Evolutionary conservation across 2,329 filamentous ascomycete genomes (phyloP), one percentile per base, ranked within the genome.

Genomic region (Talaromyces sp.): DNA sequence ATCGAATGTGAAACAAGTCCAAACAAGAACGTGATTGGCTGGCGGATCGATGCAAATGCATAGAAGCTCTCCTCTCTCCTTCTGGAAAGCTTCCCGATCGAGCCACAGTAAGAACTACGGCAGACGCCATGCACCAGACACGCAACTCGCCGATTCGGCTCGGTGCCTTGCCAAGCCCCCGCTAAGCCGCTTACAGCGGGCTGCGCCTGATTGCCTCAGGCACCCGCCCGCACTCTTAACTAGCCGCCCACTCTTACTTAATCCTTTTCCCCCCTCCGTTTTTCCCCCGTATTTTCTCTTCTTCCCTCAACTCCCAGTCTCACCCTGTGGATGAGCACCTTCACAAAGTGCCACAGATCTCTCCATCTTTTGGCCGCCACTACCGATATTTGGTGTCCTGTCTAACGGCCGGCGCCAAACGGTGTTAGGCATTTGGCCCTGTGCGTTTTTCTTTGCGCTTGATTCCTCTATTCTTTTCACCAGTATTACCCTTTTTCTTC

Each of bases 351-450:
- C 57, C 62, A 63, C 63, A 63, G 67, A 63, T 67, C 64, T 67
- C 67, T 67, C 67, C 63, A 65, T 63, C 57, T 68, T 67, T 71
- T 75, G 72, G 72, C 71, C 72, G 72, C 72, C 72, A 74, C 72
- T 73, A 72, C 72, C 72, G 72, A 71, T 73, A 67, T 68, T 73
- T 74, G 72, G 72, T 75, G 72, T 75, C 72, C 72, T 74, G 72
- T 75, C 71, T 74, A 67, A 73, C 71, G 73, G 70, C 73, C 72
- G 71, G 73, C 73, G 72, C 73, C 73, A 74, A 73, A 74, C 71
- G 73, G 73, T 75, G 73, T 72, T 74, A 75, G 73, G 72, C 73
- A 73, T 71, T 70, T 70, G 72, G 71, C 71, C 70, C 52, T 53
- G 33, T 54, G 40, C 39, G 41, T 45, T 55, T 31, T 53, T 57